A percentile compares a stretch with the other conserved stretches of the same genome.
These are phyloP conservation scores for Brassica juncea DNA, from an alignment of 345 rosid genomes.

Conservation along the genomic window DNA sequence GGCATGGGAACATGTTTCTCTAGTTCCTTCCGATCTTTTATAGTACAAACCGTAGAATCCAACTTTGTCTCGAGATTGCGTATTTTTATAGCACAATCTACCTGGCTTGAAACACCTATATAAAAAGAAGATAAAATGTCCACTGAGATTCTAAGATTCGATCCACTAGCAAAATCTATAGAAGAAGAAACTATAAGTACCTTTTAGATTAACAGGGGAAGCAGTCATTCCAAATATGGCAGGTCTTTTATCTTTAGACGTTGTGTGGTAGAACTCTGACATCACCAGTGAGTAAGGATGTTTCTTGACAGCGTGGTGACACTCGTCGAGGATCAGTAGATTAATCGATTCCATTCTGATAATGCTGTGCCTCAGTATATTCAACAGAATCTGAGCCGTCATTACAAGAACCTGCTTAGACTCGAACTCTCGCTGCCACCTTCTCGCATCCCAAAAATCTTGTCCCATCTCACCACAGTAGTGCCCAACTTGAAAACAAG, in stretches of 20 bases:
- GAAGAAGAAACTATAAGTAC: conserved; percentile 42
- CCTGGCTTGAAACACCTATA: conserved; percentile 95
- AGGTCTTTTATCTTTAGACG: conserved; percentile 85
- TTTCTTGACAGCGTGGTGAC: conserved; percentile 99
- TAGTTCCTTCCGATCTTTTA: conserved; percentile 92
- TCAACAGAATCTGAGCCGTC: conserved; percentile 96
- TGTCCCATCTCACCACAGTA: conserved; percentile 99
- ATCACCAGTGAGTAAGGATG: conserved; percentile 97
- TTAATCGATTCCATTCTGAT: conserved; percentile 85
- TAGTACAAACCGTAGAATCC: conserved; percentile 86
- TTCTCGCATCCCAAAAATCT: conserved; percentile 86
- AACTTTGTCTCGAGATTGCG: conserved; percentile 97
- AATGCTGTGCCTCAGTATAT: conserved; percentile 95
- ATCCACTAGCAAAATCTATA: background rate
- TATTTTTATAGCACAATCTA: conserved; percentile 95
- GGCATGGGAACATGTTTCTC: conserved; percentile 99
- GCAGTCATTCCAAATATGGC: conserved; percentile 99
- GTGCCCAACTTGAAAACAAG: conserved; percentile 77
- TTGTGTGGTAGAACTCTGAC: conserved; percentile 98
- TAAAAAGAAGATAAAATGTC: too few species aligned
- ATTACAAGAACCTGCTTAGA: conserved; percentile 94
- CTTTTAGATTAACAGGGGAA: conserved; percentile 96
- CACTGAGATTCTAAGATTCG: too few species aligned
- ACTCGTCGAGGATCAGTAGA: conserved; percentile 93
- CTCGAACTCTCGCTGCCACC: conserved; percentile 96